These are phyloP conservation scores for Noccaea bulbosa DNA, from an alignment of 345 rosid species.

Conservation along the genomic window DNA sequence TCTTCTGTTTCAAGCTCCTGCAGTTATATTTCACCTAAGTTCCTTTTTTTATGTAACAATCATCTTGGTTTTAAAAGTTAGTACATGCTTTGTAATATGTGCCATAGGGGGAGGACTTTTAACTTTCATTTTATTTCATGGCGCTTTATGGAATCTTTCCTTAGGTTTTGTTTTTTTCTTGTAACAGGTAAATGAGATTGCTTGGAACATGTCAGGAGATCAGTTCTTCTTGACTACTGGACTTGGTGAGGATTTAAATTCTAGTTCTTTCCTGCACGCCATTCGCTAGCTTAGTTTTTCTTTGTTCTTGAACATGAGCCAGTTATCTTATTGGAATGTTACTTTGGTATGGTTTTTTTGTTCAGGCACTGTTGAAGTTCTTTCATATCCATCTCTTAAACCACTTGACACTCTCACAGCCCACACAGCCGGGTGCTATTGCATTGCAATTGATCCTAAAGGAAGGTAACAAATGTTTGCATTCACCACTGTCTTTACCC, in stretches of 20 bases:
- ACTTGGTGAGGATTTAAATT: constrained; percentile 60
- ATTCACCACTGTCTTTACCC: not conserved
- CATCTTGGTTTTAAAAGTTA: not conserved
- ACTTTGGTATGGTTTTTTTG: not conserved
- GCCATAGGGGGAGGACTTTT: not conserved
- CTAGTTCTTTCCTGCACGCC: not conserved
- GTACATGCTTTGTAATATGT: constrained; percentile 5
- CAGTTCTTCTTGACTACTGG: constrained; percentile 95
- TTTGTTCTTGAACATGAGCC: constrained; percentile 8
- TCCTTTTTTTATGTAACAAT: constrained; percentile 7
- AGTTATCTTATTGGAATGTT: constrained; percentile 14
- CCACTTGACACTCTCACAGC: constrained; percentile 85
- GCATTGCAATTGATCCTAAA: constrained; percentile 95
- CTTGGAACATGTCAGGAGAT: constrained; percentile 97
- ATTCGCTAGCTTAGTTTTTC: constrained; percentile 1
- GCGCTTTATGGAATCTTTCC: constrained; percentile 2
- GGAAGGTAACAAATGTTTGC: constrained; percentile 64
- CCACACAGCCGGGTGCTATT: constrained; percentile 98
- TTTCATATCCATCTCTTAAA: constrained; percentile 77
- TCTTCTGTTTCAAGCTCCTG: constrained; percentile 1
- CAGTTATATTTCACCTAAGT: not conserved
- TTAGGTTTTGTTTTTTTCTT: constrained; percentile 16
- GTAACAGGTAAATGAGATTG: constrained; percentile 92
- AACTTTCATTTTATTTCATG: not conserved
- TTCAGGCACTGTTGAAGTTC: constrained; percentile 93